Conservation (phyloP, 164 flowering plant species). For the Chimonanthus praecox region DNA sequence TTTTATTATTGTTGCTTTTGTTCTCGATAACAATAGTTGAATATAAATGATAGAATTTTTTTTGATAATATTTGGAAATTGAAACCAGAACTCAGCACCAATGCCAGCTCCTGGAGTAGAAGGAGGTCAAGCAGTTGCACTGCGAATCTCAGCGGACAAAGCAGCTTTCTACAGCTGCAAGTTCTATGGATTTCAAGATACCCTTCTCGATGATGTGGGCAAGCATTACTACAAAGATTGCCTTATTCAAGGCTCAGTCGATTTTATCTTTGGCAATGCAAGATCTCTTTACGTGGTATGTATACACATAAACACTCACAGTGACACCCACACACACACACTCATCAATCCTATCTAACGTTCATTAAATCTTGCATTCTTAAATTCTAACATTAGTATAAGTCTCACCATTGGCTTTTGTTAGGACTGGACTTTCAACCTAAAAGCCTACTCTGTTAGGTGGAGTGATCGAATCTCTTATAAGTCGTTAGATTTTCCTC, state of each 20-base stretch:
- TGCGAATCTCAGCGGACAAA: slow-evolving; percentile 41
- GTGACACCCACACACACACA: neutral
- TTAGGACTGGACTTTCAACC: no score
- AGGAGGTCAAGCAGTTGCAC: slow-evolving; percentile 39
- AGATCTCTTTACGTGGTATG: slow-evolving; percentile 34
- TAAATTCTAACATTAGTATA: no score
- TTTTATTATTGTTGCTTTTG: no score
- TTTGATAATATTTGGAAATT: no score
- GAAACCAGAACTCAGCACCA: slow-evolving; percentile 38
- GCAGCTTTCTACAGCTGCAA: slow-evolving; percentile 43
- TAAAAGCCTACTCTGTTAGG: no score
- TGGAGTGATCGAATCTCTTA: no score
- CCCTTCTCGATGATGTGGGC: slow-evolving; percentile 34
- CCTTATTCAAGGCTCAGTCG: slow-evolving; percentile 33
- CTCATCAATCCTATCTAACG: neutral
- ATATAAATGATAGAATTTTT: no score
- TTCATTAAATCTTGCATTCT: neutral
- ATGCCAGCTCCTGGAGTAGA: slow-evolving; percentile 21
- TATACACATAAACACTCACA: neutral
- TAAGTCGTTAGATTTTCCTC: no score
- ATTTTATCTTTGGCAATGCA: slow-evolving; percentile 44
- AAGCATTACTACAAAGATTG: slow-evolving; percentile 37
- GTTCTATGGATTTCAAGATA: slow-evolving; percentile 44
- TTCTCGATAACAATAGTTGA: no score
- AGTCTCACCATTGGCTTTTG: no score